Evolutionary conservation across 192 early-diverging fungal species (phyloP).

Genomic region (Podila verticillata): DNA sequence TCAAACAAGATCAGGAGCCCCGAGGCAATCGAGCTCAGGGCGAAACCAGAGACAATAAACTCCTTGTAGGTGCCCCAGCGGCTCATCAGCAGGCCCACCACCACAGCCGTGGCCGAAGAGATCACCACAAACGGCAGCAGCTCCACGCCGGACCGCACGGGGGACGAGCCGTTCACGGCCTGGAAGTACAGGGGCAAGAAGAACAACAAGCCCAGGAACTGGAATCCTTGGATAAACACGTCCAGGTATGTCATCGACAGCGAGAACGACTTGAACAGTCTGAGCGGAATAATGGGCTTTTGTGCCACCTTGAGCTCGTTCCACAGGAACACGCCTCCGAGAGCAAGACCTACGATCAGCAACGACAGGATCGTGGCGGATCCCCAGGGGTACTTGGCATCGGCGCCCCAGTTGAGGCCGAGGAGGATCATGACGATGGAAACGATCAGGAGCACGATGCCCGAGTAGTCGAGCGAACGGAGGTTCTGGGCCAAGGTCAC

Average conservation of each 20-base stretch:
- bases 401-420: conserved; percentile 79
- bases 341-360: conserved; percentile 62
- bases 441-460: conserved; percentile 56
- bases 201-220: conserved; percentile 70
- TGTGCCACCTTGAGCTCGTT: conserved; percentile 75
- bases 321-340: conserved; percentile 66
- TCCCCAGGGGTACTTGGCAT: conserved; percentile 70
- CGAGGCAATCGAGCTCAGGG: background rate
- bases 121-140: conserved; percentile 75
- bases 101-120: conserved; percentile 12
- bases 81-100: conserved; percentile 35
- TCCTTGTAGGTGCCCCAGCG: conserved; percentile 51
- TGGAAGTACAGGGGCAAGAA: conserved; percentile 87
- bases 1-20: conserved; percentile 39
- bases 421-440: conserved; percentile 71
- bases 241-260: conserved; percentile 66
- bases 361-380: conserved; percentile 65
- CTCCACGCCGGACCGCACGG: conserved; percentile 79
- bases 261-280: conserved; percentile 71
- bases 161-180: conserved; percentile 75
- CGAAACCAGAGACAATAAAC: conserved; percentile 35
- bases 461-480: conserved; percentile 31
- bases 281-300: conserved; percentile 80
- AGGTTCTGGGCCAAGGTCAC: conserved; percentile 45
- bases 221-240: conserved; percentile 71